These are phyloP conservation scores for Nothophaeocryptopus gaeumannii DNA, from an alignment of 2,329 filamentous ascomycete species.

Conservation along the genomic window DNA sequence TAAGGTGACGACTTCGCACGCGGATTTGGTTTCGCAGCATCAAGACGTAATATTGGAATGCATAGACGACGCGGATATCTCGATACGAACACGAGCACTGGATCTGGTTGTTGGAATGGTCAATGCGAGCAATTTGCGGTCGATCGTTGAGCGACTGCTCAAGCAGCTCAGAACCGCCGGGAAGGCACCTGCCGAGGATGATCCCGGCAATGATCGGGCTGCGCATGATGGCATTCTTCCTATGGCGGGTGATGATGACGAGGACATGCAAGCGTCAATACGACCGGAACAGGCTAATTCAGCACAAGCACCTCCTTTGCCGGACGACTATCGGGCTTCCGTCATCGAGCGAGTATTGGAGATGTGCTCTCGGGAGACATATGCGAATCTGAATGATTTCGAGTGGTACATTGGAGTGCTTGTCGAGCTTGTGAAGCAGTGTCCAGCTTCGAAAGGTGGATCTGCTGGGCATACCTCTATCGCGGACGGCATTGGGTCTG, in stretches of 20 bases:
- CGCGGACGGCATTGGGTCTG: slow-evolving; percentile 72
- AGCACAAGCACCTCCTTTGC: slow-evolving; percentile 60
- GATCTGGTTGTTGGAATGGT: slow-evolving; percentile 95
- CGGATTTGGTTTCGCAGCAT: slow-evolving; percentile 82
- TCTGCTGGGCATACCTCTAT: slow-evolving; percentile 42
- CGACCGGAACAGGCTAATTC: slow-evolving; percentile 52
- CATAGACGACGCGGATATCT: slow-evolving; percentile 92
- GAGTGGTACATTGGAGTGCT: slow-evolving; percentile 96
- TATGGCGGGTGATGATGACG: slow-evolving; percentile 56
- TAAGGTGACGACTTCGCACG: slow-evolving; percentile 85
- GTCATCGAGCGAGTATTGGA: slow-evolving; percentile 79
- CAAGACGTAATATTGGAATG: slow-evolving; percentile 96
- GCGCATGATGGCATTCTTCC: slow-evolving; percentile 45
- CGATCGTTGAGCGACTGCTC: slow-evolving; percentile 82
- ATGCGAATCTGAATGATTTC: slow-evolving; percentile 81
- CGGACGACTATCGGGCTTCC: slow-evolving; percentile 79
- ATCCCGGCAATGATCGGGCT: slow-evolving; percentile 48
- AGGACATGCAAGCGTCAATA: slow-evolving; percentile 54
- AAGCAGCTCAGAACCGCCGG: slow-evolving; percentile 72
- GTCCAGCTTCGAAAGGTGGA: slow-evolving; percentile 47
- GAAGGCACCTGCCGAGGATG: slow-evolving; percentile 49
- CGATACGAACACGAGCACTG: slow-evolving; percentile 87
- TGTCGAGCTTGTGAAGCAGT: slow-evolving; percentile 74
- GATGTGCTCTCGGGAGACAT: slow-evolving; percentile 89
- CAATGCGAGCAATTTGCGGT: slow-evolving; percentile 76